Evolutionary conservation across 306 rosid species (phyloP), one percentile per base, ranked within the genome.

Genomic region (Sphenostylis stenocarpa): DNA sequence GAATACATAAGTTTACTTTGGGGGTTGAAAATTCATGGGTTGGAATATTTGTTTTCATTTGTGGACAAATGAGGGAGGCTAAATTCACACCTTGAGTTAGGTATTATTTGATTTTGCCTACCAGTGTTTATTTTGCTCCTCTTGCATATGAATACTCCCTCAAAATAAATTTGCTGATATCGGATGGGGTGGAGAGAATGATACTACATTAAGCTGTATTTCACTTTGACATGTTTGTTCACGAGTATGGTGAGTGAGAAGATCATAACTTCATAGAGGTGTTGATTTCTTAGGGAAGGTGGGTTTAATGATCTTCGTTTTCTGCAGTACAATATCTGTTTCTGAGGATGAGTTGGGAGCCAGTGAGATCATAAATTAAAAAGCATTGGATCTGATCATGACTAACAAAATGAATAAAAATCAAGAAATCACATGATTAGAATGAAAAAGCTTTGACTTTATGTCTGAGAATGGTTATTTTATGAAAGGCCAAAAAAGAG

Each of bases 11-110:
- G 15, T 70, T 69, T 24, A 15, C 16, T 39, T 31, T 43, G 7
- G 63, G 70, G 45, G 47, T 70, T 57, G 63, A 33, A 23, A 45
- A 28, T 57, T 77, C 69, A 14, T 55, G 24, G 72, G 48, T 26
- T 76, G 49, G 33, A 60, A 68, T 67, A 43, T 81, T 34, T 47
- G 66, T 49, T 58, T 81, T 23, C 62, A 26, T 48, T 56, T 33
- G 64, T 34, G 51, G 44, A 45, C 53, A n/a, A 66, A 57, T 80
- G 38, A 68, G 44, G 52, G 56, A 81, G 31, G 66, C 64, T 67
- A 67, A 56, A 67, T 57, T 56, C 56, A 44, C 16, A 67, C 43
- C 67, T 19, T 49, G 17, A 33, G 66, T 67, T 38, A 17, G 33
- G 77, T 57, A 9, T 56, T 36, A 15, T 36, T 74, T 33, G 28